phyloP scores from a whole-genome alignment of 352 stramenopile genomes.

The Pythium aristosporum region DNA sequence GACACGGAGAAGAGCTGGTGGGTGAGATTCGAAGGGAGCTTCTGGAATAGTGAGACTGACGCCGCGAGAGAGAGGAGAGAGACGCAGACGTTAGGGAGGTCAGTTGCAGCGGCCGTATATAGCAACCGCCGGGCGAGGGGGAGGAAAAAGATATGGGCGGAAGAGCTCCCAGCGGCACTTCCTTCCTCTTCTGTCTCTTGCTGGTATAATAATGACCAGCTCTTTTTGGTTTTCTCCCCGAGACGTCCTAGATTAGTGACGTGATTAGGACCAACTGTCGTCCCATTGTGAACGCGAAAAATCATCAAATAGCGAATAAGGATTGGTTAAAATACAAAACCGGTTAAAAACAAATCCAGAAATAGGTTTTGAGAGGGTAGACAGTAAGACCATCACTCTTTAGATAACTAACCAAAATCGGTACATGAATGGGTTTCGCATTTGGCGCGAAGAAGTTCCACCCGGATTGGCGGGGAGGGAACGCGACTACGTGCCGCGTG shows the following conservation, averaged over 20 bases:
- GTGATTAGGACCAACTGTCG: slow-evolving; percentile 13
- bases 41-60: too few species aligned
- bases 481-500: neutral
- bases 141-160: neutral
- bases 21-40: too few species aligned
- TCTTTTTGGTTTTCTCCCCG: slow-evolving; percentile 12
- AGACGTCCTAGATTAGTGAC: slow-evolving; percentile 12
- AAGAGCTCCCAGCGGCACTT: slow-evolving; percentile 8
- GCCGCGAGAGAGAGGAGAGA: neutral
- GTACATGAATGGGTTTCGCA: neutral
- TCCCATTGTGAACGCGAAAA: slow-evolving; percentile 18
- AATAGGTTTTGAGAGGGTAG: neutral
- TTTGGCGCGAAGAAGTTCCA: slow-evolving; percentile 16
- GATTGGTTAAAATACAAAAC: slow-evolving; percentile 10
- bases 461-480: neutral
- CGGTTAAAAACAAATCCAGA: neutral
- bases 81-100: neutral
- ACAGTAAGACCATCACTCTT: slow-evolving; percentile 16
- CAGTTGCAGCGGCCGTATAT: neutral
- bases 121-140: neutral
- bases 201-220: neutral
- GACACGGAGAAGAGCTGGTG: neutral
- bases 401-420: neutral
- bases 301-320: neutral
- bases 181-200: neutral